Percentiles rank a stretch among this genome's conserved stretches.
These are phyloP conservation scores for Dendrobium nobile DNA, from an alignment of 106 monocot genomes.

Conservation along the genomic window DNA sequence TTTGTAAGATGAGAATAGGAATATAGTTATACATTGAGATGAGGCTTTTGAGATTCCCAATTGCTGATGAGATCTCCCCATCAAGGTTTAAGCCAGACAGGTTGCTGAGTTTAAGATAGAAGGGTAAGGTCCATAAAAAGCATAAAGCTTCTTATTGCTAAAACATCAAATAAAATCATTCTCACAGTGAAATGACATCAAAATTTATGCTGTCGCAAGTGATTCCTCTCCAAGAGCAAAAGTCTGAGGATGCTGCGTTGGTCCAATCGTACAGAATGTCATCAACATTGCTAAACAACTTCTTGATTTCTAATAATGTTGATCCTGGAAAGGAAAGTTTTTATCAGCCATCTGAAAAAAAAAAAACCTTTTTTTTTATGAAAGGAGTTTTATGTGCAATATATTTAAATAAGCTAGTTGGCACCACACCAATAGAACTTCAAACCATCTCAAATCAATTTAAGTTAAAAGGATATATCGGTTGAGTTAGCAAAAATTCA, in stretches of 20 bases:
- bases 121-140: not conserved
- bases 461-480: not conserved
- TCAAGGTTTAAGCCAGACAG: constrained; percentile 78
- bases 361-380: not conserved
- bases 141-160: not conserved
- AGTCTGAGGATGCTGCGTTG: constrained; percentile 37
- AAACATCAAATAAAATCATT: not conserved
- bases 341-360: not conserved
- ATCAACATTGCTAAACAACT: constrained; percentile 74
- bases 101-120: constrained; percentile 42
- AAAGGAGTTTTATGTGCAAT: not conserved
- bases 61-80: constrained; percentile 81
- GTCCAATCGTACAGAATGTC: constrained; percentile 77
- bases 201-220: constrained; percentile 77
- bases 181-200: constrained; percentile 75
- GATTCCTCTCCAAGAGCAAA: constrained; percentile 89
- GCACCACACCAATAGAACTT: not conserved
- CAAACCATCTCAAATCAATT: not conserved
- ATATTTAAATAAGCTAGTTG: not conserved
- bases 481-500: not conserved
- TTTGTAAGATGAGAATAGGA: not conserved
- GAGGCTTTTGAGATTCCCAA: constrained; percentile 75
- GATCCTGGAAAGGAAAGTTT: constrained; percentile 27
- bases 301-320: constrained; percentile 82
- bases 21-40: constrained; percentile 41